phyloP scores from a whole-genome alignment of 306 rosid species.

The Cyclanthera cordifolia region DNA sequence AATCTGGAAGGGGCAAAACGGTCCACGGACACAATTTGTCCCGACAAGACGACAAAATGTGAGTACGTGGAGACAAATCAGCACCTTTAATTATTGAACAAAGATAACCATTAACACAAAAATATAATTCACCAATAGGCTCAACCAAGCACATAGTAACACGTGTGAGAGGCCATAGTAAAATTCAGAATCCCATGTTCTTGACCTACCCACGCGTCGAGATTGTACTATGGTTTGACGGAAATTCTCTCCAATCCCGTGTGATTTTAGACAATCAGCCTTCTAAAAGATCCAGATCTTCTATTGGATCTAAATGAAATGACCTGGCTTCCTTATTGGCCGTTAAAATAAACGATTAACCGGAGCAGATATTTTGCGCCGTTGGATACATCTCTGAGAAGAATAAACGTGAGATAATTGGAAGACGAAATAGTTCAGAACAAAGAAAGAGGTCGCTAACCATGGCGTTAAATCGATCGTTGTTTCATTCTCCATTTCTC shows the following conservation, averaged over 20 bases:
- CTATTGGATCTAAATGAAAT: conserved; percentile 24
- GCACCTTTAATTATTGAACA: background rate
- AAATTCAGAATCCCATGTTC: conserved; percentile 2
- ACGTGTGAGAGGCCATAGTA: background rate
- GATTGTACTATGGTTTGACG: background rate
- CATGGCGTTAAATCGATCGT: conserved; percentile 37
- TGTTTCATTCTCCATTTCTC: conserved; percentile 5
- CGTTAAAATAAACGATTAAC: background rate
- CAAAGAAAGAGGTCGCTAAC: conserved; percentile 13
- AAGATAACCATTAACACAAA: background rate
- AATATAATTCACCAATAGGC: background rate
- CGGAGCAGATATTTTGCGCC: background rate
- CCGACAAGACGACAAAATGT: background rate
- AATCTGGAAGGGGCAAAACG: background rate
- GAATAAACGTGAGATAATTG: conserved; percentile 4
- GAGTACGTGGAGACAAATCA: conserved; percentile 26
- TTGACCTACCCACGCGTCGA: conserved; percentile 4
- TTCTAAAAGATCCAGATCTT: background rate
- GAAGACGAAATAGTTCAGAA: conserved; percentile 7
- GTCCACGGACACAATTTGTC: background rate
- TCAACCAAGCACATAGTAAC: background rate
- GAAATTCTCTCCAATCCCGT: background rate
- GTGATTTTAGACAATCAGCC: background rate
- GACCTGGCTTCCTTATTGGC: conserved; percentile 35
- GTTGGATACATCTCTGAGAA: background rate